Evolutionary conservation across 129 eudicot genomes (phyloP).

Genomic region (Oenanthe sinensis): DNA sequence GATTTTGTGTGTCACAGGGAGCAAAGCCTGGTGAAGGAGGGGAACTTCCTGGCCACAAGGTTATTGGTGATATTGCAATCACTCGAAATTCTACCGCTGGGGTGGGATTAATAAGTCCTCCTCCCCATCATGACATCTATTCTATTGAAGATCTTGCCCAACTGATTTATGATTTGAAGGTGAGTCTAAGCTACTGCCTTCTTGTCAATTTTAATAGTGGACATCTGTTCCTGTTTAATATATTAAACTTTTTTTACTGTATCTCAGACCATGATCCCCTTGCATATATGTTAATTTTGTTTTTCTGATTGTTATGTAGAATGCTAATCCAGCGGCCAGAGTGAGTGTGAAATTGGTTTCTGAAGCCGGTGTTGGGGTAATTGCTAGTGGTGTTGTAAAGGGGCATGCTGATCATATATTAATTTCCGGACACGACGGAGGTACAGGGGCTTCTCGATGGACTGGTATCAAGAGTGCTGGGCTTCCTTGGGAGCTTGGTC

Average conservation of each 20-base stretch:
- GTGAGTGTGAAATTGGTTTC: constrained; percentile 91
- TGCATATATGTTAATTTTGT: not conserved
- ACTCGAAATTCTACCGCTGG: constrained; percentile 98
- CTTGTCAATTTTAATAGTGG: not conserved
- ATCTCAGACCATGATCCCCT: not conserved
- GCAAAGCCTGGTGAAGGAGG: constrained; percentile 99
- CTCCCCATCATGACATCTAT: constrained; percentile 97
- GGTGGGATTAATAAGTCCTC: constrained; percentile 98
- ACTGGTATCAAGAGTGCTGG: constrained; percentile 98
- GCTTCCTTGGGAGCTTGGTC: constrained; percentile 98
- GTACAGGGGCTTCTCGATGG: constrained; percentile 98
- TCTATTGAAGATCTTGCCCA: constrained; percentile 99
- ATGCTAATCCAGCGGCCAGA: constrained; percentile 93
- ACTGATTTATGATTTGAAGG: constrained; percentile 90
- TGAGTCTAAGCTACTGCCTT: constrained; percentile 8
- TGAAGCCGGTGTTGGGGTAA: constrained; percentile 98
- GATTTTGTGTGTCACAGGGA: constrained; percentile 45
- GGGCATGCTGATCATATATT: constrained; percentile 97
- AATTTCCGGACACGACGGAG: constrained; percentile 98
- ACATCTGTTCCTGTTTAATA: not conserved
- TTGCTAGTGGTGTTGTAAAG: constrained; percentile 94
- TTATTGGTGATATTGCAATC: constrained; percentile 88
- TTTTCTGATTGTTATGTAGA: constrained; percentile 30
- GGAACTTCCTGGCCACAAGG: constrained; percentile 98
- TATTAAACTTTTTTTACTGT: not conserved